phyloP scores from a whole-genome alignment of 495 filamentous ascomycete genomes.

The Podospora fimiseda region DNA sequence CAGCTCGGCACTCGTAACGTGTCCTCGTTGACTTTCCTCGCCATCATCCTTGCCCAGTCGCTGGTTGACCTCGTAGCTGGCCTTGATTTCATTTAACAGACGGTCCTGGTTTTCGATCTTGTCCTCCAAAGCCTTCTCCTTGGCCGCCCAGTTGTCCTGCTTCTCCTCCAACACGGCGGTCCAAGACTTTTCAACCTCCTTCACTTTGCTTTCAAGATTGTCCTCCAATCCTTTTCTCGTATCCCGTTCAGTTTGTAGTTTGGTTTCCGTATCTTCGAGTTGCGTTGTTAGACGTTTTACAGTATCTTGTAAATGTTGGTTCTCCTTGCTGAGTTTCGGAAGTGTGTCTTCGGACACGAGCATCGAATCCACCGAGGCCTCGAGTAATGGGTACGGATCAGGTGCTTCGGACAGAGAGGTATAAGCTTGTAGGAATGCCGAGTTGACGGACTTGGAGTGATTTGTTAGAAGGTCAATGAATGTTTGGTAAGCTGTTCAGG shows the following conservation, averaged over 20 bases:
- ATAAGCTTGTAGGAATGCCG: conserved; percentile 86
- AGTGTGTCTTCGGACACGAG: conserved; percentile 84
- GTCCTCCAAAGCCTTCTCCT: conserved; percentile 85
- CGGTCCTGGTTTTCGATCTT: conserved; percentile 93
- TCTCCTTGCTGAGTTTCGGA: conserved; percentile 80
- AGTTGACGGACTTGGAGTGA: conserved; percentile 85
- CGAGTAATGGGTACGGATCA: conserved; percentile 92
- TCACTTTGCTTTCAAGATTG: conserved; percentile 65
- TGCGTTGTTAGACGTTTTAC: conserved; percentile 82
- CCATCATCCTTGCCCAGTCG: conserved; percentile 68
- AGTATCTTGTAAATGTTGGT: conserved; percentile 73
- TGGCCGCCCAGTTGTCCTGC: conserved; percentile 91
- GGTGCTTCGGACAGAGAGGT: conserved; percentile 90
- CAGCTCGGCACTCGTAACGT: conserved; percentile 79
- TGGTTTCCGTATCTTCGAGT: conserved; percentile 75
- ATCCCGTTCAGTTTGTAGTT: conserved; percentile 65
- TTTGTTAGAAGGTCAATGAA: conserved; percentile 96
- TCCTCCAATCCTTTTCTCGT: conserved; percentile 70
- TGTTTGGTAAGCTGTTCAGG: conserved; percentile 72
- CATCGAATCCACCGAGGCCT: conserved; percentile 92
- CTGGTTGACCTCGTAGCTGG: conserved; percentile 94
- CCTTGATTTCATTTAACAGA: conserved; percentile 88
- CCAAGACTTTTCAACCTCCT: conserved; percentile 88
- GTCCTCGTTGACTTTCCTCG: conserved; percentile 49
- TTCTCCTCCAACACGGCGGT: conserved; percentile 89